Evolutionary conservation across 208 protist genomes (phyloP).

Genomic region (Novymonas esmeraldas): DNA sequence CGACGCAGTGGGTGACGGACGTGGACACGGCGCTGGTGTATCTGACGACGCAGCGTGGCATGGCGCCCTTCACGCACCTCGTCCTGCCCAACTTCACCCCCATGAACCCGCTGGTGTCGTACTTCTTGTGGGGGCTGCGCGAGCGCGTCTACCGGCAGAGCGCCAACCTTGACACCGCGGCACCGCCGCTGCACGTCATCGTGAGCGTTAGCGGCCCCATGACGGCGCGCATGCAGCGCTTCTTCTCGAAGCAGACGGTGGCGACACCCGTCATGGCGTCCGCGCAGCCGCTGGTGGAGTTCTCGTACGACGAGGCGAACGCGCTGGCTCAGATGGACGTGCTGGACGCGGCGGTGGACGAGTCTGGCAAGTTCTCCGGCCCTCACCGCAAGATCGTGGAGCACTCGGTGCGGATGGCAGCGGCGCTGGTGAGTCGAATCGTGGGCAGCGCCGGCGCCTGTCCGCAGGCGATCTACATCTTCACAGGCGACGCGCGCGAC

Average conservation of each 20-base stretch:
- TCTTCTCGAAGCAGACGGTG: slow-evolving; percentile 52
- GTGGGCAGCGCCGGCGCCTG: slow-evolving; percentile 21
- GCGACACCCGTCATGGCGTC: slow-evolving; percentile 21
- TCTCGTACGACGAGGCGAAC: slow-evolving; percentile 82
- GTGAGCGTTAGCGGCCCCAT: slow-evolving; percentile 46
- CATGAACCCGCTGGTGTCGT: slow-evolving; percentile 69
- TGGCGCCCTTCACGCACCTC: slow-evolving; percentile 86
- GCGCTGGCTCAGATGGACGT: slow-evolving; percentile 72
- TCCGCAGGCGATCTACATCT: slow-evolving; percentile 73
- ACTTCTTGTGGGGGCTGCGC: slow-evolving; percentile 65
- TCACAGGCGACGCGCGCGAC: slow-evolving; percentile 64
- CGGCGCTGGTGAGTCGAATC: slow-evolving; percentile 48
- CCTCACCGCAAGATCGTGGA: slow-evolving; percentile 65
- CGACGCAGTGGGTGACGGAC: slow-evolving; percentile 77
- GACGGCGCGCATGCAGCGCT: slow-evolving; percentile 34
- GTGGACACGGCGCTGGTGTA: slow-evolving; percentile 81
- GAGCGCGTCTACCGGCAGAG: slow-evolving; percentile 61
- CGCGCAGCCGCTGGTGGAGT: slow-evolving; percentile 30
- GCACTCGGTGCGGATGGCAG: slow-evolving; percentile 59
- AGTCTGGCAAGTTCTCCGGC: slow-evolving; percentile 52
- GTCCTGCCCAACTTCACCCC: slow-evolving; percentile 66
- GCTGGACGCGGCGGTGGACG: slow-evolving; percentile 72
- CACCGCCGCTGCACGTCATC: slow-evolving; percentile 42
- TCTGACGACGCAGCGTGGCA: slow-evolving; percentile 56
- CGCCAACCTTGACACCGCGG: slow-evolving; percentile 39